Evolutionary conservation across 768 basidiomycete species (phyloP).

Genomic region (Lactifluus pinguis): DNA sequence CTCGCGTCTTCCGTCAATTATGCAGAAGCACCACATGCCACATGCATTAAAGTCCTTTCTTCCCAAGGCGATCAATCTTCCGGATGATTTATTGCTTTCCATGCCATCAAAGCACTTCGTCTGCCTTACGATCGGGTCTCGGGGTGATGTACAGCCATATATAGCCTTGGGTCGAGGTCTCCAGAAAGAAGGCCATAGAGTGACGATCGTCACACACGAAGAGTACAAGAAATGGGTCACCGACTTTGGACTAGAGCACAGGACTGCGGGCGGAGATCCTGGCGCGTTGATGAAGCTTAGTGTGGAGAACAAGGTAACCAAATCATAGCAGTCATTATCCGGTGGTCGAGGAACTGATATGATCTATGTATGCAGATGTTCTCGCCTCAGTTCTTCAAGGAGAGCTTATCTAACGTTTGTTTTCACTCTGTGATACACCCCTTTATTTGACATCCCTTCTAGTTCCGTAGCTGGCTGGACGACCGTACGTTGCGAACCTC

Average conservation of each 20-base stretch:
- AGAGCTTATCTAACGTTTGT: slow-evolving; percentile 45
- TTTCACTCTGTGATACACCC: neutral
- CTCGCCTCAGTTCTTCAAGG: slow-evolving; percentile 62
- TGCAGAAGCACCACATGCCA: slow-evolving; percentile 26
- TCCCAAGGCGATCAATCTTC: slow-evolving; percentile 45
- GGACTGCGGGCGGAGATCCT: slow-evolving; percentile 60
- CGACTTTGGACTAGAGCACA: slow-evolving; percentile 49
- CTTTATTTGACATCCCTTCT: slow-evolving; percentile 3
- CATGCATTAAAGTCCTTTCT: slow-evolving; percentile 25
- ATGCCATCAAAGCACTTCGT: slow-evolving; percentile 43
- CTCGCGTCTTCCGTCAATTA: slow-evolving; percentile 33
- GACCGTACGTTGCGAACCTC: slow-evolving; percentile 33
- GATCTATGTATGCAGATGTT: slow-evolving; percentile 41
- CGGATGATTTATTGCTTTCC: slow-evolving; percentile 26
- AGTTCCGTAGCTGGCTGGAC: slow-evolving; percentile 62
- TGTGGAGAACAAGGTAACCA: slow-evolving; percentile 35
- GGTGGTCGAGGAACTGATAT: slow-evolving; percentile 18
- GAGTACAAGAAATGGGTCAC: slow-evolving; percentile 47
- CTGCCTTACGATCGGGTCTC: slow-evolving; percentile 57
- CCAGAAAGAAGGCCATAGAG: slow-evolving; percentile 34
- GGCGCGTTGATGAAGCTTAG: slow-evolving; percentile 58
- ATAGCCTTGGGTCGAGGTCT: slow-evolving; percentile 36
- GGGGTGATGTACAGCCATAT: slow-evolving; percentile 46
- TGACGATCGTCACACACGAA: slow-evolving; percentile 41
- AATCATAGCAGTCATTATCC: neutral